phyloP scores from a whole-genome alignment of 371 early-diverging fungal genomes.

The Rhizopus sp. region DNA sequence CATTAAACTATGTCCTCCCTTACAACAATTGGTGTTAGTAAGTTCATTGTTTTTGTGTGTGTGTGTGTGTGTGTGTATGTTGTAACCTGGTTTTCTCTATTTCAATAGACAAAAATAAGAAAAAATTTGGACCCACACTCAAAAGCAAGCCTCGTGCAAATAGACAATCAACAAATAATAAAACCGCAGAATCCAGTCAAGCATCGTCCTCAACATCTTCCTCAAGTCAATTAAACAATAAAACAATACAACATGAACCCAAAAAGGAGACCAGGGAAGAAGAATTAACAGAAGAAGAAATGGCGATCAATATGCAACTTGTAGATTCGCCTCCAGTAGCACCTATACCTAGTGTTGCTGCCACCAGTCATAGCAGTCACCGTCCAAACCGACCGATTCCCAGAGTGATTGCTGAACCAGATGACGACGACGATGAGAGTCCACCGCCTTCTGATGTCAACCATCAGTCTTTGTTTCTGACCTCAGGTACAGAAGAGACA shows the following conservation, averaged over 20 bases:
- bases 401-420: not conserved
- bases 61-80: no score
- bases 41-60: conserved; percentile 1
- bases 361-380: not conserved
- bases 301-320: conserved; percentile 3
- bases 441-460: not conserved
- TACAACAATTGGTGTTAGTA: conserved; percentile 28
- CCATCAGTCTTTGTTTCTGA: no score
- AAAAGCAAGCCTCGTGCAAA: conserved; percentile 15
- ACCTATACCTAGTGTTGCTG: not conserved
- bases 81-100: not conserved
- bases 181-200: conserved; percentile 12
- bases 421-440: not conserved
- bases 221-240: not conserved
- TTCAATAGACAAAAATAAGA: conserved; percentile 24
- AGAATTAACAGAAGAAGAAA: conserved; percentile 11
- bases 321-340: not conserved
- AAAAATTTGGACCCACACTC: conserved; percentile 28
- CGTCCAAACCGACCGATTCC: not conserved
- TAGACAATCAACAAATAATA: not conserved
- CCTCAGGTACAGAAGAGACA: conserved; percentile 6
- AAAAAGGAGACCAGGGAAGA: not conserved
- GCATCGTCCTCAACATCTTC: conserved; percentile 15
- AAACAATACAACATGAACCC: not conserved
- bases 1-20: conserved; percentile 25